Percentiles rank a stretch among this genome's conserved stretches.
Evolutionary conservation across 352 stramenopile species (phyloP).

Genomic region (Peronospora farinosa): DNA sequence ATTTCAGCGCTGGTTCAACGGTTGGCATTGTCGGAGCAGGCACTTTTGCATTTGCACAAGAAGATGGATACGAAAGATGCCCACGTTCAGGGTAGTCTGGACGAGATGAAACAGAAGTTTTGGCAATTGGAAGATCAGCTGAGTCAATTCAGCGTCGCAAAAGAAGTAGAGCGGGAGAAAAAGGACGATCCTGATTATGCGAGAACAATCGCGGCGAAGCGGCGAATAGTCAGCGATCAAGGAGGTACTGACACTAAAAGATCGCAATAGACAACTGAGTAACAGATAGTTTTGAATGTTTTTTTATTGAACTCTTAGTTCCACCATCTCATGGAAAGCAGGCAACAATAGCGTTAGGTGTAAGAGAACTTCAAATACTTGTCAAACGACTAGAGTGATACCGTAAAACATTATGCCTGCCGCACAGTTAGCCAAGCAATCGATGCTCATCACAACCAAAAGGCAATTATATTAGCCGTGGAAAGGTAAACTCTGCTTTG

Average conservation of each 20-base stretch:
- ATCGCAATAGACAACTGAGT: background rate
- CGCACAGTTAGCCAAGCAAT: too few relatives aligned
- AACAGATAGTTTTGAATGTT: background rate
- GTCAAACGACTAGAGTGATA: slow-evolving; percentile 3
- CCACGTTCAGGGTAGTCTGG: slow-evolving; percentile 32
- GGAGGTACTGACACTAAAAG: background rate
- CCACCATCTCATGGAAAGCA: slow-evolving; percentile 40
- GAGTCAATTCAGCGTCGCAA: slow-evolving; percentile 19
- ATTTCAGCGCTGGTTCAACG: slow-evolving; percentile 45
- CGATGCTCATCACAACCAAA: too few relatives aligned
- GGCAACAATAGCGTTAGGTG: slow-evolving; percentile 42
- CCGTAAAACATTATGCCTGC: too few relatives aligned
- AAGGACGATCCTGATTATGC: slow-evolving; percentile 1
- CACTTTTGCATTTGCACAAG: slow-evolving; percentile 56
- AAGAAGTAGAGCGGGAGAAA: slow-evolving; percentile 3
- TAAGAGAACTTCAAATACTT: slow-evolving; percentile 54
- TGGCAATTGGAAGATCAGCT: slow-evolving; percentile 33
- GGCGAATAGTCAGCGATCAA: background rate
- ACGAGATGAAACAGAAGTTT: slow-evolving; percentile 44
- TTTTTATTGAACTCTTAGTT: too few relatives aligned
- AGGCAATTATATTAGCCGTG: too few relatives aligned
- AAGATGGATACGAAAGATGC: slow-evolving; percentile 37
- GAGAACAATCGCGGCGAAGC: slow-evolving; percentile 2
- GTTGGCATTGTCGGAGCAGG: slow-evolving; percentile 57
- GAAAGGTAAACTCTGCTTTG: too few relatives aligned